Base-by-base conservation (phyloP, 2,329 filamentous ascomycete species). In the Fusarium sp. region DNA sequence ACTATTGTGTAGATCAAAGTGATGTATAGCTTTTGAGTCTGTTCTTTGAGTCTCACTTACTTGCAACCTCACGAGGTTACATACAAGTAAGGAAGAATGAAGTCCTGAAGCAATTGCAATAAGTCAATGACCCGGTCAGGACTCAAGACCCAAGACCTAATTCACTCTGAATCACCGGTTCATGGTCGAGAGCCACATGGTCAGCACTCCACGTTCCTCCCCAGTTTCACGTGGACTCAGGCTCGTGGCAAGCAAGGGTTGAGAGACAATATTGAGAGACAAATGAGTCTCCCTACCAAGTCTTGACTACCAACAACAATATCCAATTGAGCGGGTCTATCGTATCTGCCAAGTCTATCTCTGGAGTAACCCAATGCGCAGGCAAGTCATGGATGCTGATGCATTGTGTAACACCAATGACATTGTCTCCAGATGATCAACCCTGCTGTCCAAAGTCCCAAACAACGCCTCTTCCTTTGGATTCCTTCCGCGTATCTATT, bases 151-250 rank as follows among this genome's bases (percentile, higher is more conserved):
- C 20, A 72, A 64, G 61, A 64, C 43, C 30, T 37, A 60, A 62
- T 37, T 66, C 70, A 59, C 39, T 62, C 72, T 74, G 63, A 62
- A 66, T 70, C 72, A 73, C 18, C 4, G 43, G 48, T 60, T 58
- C 39, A 43, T 56, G 62, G 56, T 59, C 16, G 35, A 75, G 72
- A 74, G 56, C 72, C 72, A 72, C 48, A 59, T 41, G 48, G 23
- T 62, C 45, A 69, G 64, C 56, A 75, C 72, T 68, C 60, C 66
- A 75, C 63, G 72, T 75, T 75, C 72, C 72, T 75, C 63, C 23
- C 34, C 58, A 62, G 72, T 75, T 75, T 75, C 72, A 70, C 50
- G 34, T 67, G 57, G 50, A 67, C 52, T 75, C 66, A 70, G 58
- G 45, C 66, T 75, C 50, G 66, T 67, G 54, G 61, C 37, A 57